Evolutionary conservation across 106 monocot genomes (phyloP).

Genomic region (Chionographis japonica): DNA sequence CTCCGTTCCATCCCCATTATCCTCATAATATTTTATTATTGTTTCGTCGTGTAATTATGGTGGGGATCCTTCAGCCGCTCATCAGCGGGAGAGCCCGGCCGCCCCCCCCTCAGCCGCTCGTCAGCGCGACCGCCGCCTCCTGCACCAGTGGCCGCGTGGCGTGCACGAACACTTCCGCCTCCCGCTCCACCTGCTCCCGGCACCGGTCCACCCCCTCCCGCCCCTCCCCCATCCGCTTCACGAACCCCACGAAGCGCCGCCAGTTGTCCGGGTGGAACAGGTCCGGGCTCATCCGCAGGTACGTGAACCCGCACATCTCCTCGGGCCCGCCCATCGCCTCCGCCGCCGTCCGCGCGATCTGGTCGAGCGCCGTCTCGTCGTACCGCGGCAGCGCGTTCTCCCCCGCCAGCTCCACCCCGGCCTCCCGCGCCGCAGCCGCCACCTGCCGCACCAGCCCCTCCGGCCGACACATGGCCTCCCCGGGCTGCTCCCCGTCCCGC

Average conservation of each 20-base stretch:
- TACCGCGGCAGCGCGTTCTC: constrained; percentile 86
- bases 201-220: constrained; percentile 15
- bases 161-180: constrained; percentile 33
- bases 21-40: no score
- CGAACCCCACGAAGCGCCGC: constrained; percentile 59
- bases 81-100: background rate
- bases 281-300: constrained; percentile 60
- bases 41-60: no score
- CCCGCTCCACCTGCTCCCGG: constrained; percentile 40
- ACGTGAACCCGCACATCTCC: constrained; percentile 70
- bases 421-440: constrained; percentile 38
- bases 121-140: constrained; percentile 43
- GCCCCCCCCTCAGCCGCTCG: constrained; percentile 19
- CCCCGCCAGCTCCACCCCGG: constrained; percentile 66
- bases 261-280: constrained; percentile 70
- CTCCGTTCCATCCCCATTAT: no score
- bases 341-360: constrained; percentile 45
- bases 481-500: constrained; percentile 76
- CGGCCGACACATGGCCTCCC: constrained; percentile 69
- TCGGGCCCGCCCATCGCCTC: constrained; percentile 10
- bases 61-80: no score
- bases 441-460: constrained; percentile 83
- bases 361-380: constrained; percentile 64
- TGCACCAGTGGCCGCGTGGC: constrained; percentile 37
- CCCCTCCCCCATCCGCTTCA: constrained; percentile 52